These are phyloP conservation scores for Colletotrichum camelliae DNA, from an alignment of 2,329 filamentous ascomycete species.

Conservation along the genomic window DNA sequence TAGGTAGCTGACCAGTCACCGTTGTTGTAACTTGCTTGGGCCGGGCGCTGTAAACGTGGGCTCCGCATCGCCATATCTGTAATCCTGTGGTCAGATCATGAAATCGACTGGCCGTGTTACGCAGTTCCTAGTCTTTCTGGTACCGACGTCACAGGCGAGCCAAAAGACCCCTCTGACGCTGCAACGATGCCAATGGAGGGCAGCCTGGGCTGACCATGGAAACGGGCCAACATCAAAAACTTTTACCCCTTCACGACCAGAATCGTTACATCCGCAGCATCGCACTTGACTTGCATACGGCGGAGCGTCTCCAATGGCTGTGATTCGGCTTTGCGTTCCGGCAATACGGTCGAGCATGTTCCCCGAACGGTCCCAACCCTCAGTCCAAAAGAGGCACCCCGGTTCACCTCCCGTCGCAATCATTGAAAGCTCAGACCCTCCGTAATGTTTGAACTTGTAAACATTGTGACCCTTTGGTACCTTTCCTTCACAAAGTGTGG, in stretches of 20 bases:
- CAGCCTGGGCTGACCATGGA: background rate
- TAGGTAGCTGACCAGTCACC: background rate
- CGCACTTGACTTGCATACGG: background rate
- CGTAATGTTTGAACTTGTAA: background rate
- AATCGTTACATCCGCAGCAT: background rate
- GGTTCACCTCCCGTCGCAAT: background rate
- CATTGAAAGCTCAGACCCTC: background rate
- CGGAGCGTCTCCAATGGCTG: background rate
- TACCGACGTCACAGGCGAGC: conserved; percentile 8
- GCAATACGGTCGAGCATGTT: background rate
- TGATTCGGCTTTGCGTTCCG: background rate
- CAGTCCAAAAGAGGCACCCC: background rate
- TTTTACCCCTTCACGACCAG: background rate
- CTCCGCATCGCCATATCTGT: background rate
- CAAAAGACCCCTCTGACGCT: background rate
- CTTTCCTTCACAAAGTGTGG: background rate
- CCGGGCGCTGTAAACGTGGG: background rate
- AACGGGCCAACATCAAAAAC: background rate
- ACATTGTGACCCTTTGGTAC: background rate
- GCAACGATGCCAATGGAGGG: background rate
- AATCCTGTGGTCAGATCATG: conserved; percentile 7
- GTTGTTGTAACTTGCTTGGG: background rate
- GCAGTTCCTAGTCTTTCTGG: background rate
- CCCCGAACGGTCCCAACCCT: background rate
- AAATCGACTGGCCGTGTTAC: background rate